Conservation (phyloP, 2,329 filamentous ascomycete genomes). For the Xylariaceae sp. region DNA sequence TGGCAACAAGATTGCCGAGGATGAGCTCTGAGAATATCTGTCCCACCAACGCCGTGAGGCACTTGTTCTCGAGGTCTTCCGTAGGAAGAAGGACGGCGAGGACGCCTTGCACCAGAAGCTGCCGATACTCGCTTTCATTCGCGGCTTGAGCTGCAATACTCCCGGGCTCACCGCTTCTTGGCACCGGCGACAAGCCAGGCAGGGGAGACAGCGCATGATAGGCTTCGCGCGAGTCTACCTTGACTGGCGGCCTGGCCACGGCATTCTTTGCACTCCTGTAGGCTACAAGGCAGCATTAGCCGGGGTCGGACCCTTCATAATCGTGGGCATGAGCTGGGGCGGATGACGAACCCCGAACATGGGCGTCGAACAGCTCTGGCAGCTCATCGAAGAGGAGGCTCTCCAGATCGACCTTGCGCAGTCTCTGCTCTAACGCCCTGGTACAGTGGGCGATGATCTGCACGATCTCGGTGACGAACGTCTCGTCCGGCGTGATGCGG, state of each 20-base stretch:
- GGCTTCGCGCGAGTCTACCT: constrained; percentile 55
- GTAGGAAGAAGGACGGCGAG: constrained; percentile 81
- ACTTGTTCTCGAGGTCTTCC: constrained; percentile 84
- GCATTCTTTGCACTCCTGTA: constrained; percentile 62
- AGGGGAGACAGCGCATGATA: constrained; percentile 82
- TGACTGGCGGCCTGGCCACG: constrained; percentile 50
- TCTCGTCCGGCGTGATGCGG: constrained; percentile 84
- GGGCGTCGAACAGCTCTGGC: constrained; percentile 70
- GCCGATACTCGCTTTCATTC: constrained; percentile 78
- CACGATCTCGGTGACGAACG: constrained; percentile 80
- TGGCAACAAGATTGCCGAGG: constrained; percentile 71
- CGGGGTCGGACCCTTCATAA: constrained; percentile 1
- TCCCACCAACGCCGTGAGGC: constrained; percentile 72
- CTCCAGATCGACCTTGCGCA: constrained; percentile 77
- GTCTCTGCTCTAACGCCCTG: constrained; percentile 74
- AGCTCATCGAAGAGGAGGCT: constrained; percentile 80
- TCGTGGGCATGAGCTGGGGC: constrained; percentile 1
- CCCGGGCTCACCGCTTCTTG: constrained; percentile 43
- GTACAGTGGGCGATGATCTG: constrained; percentile 91
- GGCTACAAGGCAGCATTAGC: constrained; percentile 40
- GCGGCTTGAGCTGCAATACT: constrained; percentile 55
- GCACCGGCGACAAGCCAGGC: constrained; percentile 72
- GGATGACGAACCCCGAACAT: constrained; percentile 60
- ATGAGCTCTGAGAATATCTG: constrained; percentile 89
- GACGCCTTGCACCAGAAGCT: constrained; percentile 76